Base-by-base conservation (phyloP, 345 rosid genomes). In the Carallia brachiata region DNA sequence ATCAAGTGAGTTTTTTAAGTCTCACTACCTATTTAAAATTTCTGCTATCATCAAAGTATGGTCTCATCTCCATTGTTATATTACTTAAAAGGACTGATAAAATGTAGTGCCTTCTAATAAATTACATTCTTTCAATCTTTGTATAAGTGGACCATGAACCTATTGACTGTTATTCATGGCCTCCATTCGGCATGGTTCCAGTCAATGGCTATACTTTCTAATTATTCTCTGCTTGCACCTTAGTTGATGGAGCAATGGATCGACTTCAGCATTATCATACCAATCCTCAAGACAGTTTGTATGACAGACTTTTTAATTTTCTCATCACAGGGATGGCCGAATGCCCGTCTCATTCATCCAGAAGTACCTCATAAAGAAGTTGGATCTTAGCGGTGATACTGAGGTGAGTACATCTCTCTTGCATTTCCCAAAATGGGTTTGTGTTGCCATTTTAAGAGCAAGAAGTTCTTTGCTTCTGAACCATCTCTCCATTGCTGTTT, bases 331-430 rank as follows among this genome's bases (percentile, higher is more conserved):
- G 86, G 97, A 90, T 82, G 95, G 90, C 67, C 84, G 71, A 61
- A 71, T 89, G 66, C 87, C 94, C 0, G 94, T 92, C 70, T 88
- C 93, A 52, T 84, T 78, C 70, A 82, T 95, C 78, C 97, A 95
- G 63, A 92, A 95, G 83, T 95, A 95, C 75, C 86, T 92, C 60
- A 72, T 80, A 78, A 81, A 70, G 88, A 92, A 95, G 86, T 84
- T 95, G 27, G 83, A 85, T 69, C 93, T 92, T 54, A 39, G 71
- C 34, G 80, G 69, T 77, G 97, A 89, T 73, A 74, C 89, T 73
- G 91, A 95, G 90, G 97, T 88, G 64, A 83, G 87, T 70, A 70
- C 9, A 17, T 58, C 57, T 63, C 59, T 27, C 55, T 48, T 58
- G 40, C 32, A 39, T 55, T 36, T 55, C 23, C 3, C 8, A 64